phyloP scores from a whole-genome alignment of 306 rosid species.

The Astragalus membranaceus region DNA sequence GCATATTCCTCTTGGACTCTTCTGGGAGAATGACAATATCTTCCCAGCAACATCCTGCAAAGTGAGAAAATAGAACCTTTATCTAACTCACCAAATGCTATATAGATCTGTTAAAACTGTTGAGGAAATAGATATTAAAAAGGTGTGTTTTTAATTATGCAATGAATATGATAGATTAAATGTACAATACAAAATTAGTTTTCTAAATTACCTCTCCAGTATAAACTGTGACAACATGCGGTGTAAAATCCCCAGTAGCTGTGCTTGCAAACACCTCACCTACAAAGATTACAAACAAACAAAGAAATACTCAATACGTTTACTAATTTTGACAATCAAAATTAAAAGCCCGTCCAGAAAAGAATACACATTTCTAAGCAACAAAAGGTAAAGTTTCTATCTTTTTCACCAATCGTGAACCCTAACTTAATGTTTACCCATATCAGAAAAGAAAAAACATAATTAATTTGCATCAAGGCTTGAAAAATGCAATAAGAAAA shows the following conservation, averaged over 20 bases:
- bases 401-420: not conserved
- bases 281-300: no score
- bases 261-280: no score
- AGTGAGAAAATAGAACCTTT: no score
- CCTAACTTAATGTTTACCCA: slow-evolving; percentile 1
- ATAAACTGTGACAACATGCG: no score
- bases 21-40: slow-evolving; percentile 54
- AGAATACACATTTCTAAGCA: not conserved
- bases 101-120: no score
- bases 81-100: no score
- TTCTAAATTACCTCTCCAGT: no score
- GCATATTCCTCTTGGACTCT: slow-evolving; percentile 62
- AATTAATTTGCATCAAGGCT: not conserved
- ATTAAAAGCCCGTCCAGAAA: not conserved
- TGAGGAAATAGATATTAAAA: no score
- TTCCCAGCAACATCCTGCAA: slow-evolving; percentile 80
- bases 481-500: not conserved
- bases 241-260: no score
- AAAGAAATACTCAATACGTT: slow-evolving; percentile 8
- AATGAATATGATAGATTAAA: no score
- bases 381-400: slow-evolving; percentile 13
- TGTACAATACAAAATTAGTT: no score
- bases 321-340: not conserved
- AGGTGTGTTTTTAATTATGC: no score
- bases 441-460: not conserved